phyloP scores from a whole-genome alignment of 108 stramenopile genomes.

The Licmophora abbreviata region DNA sequence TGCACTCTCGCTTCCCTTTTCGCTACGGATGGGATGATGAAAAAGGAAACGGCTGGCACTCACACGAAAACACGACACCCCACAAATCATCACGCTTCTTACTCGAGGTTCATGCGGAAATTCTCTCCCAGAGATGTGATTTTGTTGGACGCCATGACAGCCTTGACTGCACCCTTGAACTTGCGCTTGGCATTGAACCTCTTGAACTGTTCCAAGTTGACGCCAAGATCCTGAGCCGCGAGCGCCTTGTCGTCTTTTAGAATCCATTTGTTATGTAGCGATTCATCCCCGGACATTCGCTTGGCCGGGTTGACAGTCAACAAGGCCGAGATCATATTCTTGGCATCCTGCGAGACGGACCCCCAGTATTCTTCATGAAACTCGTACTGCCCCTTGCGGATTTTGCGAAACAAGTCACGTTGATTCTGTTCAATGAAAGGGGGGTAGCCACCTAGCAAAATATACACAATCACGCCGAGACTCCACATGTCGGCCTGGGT shows the following conservation, averaged over 20 bases:
- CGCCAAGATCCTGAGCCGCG: slow-evolving; percentile 48
- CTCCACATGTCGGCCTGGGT: slow-evolving; percentile 96
- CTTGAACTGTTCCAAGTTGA: slow-evolving; percentile 64
- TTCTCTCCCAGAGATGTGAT: slow-evolving; percentile 54
- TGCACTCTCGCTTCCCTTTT: background rate
- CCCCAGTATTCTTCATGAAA: slow-evolving; percentile 89
- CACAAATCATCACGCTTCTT: background rate
- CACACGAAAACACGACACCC: background rate
- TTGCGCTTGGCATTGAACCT: slow-evolving; percentile 88
- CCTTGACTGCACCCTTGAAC: slow-evolving; percentile 77
- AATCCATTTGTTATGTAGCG: slow-evolving; percentile 80
- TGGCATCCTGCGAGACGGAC: slow-evolving; percentile 71
- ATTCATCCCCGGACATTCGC: slow-evolving; percentile 52
- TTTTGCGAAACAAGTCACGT: slow-evolving; percentile 87
- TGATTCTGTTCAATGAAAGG: slow-evolving; percentile 97
- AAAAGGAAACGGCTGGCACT: background rate
- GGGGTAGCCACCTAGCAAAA: slow-evolving; percentile 87
- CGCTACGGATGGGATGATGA: background rate
- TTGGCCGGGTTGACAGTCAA: slow-evolving; percentile 65
- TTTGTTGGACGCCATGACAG: slow-evolving; percentile 77
- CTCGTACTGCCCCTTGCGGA: slow-evolving; percentile 79
- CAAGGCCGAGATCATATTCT: slow-evolving; percentile 60
- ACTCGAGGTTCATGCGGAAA: slow-evolving; percentile 44
- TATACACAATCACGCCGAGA: slow-evolving; percentile 86
- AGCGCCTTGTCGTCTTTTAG: slow-evolving; percentile 36